Base-by-base conservation (phyloP, 2,329 filamentous ascomycete genomes). In the Neofusicoccum laricinum region DNA sequence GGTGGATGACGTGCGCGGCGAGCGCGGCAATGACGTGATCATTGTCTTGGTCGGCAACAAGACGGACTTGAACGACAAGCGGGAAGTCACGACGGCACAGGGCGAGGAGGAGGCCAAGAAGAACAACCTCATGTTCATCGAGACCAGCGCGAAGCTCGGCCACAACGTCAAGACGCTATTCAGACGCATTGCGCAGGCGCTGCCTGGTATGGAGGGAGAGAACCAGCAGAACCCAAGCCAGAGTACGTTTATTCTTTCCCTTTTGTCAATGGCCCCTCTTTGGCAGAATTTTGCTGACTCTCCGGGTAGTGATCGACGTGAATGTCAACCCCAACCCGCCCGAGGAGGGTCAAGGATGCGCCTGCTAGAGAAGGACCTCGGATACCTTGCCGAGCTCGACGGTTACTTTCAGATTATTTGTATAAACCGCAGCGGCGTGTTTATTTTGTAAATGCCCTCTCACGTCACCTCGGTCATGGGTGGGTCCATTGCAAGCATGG, bases 21-120 rank as follows among this genome's bases (percentile, higher is more conserved):
- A 99, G 83, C 88, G 95, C 74, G 95, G 95, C 59, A 97, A 96
- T 82, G 95, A 99, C 79, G 96, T 99, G 66, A 99, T 99, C 73
- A 98, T 99, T 73, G 95, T 99, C 51, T 82, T 99, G 51, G 96
- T 99, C 43, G 95, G 95, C 70, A 99, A 99, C 85, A 99, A 99
- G 88, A 99, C 95, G 49, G 95, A 99, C 84, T 80, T 99, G 78
- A 96, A 95, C 79, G 95, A 99, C 79, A 98, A 97, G 86, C 88
- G 95, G 63, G 94, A 99, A 80, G 95, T 99, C 66, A 99, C 94
- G 46, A 96, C 93, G 40, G 89, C 91, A 75, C 93, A 98, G 79
- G 95, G 95, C 66, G 95, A 99, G 79, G 95, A 98, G 72, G 95
- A 99, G 81, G 94, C 94, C 48, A 97, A 96, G 86, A 94, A 94